Evolutionary conservation across 495 filamentous ascomycete genomes (phyloP), one percentile per base, ranked within the genome.

Genomic region (Amniculicola lignicola): DNA sequence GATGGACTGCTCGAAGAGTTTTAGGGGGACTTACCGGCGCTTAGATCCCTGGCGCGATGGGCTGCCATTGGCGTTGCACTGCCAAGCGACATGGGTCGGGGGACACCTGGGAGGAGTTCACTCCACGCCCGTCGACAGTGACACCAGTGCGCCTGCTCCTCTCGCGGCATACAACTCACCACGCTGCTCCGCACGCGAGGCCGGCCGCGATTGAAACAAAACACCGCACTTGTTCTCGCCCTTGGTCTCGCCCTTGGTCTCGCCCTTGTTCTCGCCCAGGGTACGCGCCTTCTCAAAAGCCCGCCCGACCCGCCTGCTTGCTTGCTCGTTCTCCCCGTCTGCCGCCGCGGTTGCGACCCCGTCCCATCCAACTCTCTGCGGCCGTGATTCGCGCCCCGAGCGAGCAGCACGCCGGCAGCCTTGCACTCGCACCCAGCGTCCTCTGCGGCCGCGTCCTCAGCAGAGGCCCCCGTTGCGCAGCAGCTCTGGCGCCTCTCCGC

Each of bases 1-100:
- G 47, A 47, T 59, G 55, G 31, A 23, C 47, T 25, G 38, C n/a
- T 19, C 19, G 29, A 24, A 27, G 18, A 21, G 6, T n/a, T n/a
- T n/a, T n/a, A n/a, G n/a, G n/a, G 24, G 21, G 18, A 15, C 47
- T 40, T 40, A 29, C 29, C 12, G 47, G 55, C 55, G 55, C 55
- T 46, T 59, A 52, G 48, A 37, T 45, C 29, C 36, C 1, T 19
- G 40, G 55, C 55, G 51, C 52, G 55, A 59, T 33, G 39, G 15
- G 39, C 15, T 16, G 9, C 35, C 15, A 59, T 59, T 59, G 55
- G 55, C 22, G 39, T 16, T 0, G 2, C 23, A 6, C n/a, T 10
- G 39, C 55, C 55, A 59, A 40, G 54, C 14, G 25, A 7, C 3
- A 4, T 28, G 14, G 9, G 49, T 21, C 5, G 31, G n/a, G 29